Conservation (phyloP, 768 basidiomycete species). For the Termitomyces bulborhizus region DNA sequence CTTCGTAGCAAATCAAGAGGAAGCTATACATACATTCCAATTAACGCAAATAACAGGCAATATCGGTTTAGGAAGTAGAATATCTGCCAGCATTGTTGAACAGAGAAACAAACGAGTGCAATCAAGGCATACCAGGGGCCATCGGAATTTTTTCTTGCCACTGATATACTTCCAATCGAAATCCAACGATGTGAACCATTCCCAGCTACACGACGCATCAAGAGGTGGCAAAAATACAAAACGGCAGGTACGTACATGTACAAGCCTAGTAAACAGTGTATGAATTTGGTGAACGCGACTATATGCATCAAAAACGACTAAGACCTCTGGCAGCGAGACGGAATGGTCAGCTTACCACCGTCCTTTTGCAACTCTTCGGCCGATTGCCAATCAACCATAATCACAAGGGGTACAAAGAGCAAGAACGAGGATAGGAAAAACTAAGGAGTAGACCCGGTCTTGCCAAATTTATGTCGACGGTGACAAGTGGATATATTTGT, state of each 20-base stretch:
- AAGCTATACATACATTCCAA: slow-evolving; percentile 58
- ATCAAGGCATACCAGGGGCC: slow-evolving; percentile 51
- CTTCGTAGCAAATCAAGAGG: background rate
- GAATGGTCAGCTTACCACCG: slow-evolving; percentile 28
- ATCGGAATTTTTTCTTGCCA: slow-evolving; percentile 51
- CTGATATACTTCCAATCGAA: slow-evolving; percentile 63
- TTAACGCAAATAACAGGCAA: slow-evolving; percentile 53
- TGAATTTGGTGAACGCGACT: slow-evolving; percentile 49
- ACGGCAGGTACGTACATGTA: slow-evolving; percentile 40
- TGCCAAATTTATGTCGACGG: slow-evolving; percentile 15
- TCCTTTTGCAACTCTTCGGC: slow-evolving; percentile 39
- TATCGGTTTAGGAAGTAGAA: slow-evolving; percentile 73
- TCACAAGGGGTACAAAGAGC: slow-evolving; percentile 13
- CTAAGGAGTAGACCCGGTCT: slow-evolving; percentile 1
- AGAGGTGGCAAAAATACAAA: slow-evolving; percentile 1
- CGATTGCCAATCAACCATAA: slow-evolving; percentile 58
- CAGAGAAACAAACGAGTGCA: background rate
- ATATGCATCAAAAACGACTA: background rate
- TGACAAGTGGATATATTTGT: slow-evolving; percentile 12
- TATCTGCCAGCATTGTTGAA: slow-evolving; percentile 27
- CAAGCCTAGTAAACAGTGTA: slow-evolving; percentile 53
- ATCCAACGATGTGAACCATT: slow-evolving; percentile 53
- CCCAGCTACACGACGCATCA: slow-evolving; percentile 42
- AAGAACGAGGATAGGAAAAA: slow-evolving; percentile 10
- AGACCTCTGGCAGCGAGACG: background rate